Base-by-base conservation (phyloP, 352 stramenopile genomes). In the Blastocystis sp. region DNA sequence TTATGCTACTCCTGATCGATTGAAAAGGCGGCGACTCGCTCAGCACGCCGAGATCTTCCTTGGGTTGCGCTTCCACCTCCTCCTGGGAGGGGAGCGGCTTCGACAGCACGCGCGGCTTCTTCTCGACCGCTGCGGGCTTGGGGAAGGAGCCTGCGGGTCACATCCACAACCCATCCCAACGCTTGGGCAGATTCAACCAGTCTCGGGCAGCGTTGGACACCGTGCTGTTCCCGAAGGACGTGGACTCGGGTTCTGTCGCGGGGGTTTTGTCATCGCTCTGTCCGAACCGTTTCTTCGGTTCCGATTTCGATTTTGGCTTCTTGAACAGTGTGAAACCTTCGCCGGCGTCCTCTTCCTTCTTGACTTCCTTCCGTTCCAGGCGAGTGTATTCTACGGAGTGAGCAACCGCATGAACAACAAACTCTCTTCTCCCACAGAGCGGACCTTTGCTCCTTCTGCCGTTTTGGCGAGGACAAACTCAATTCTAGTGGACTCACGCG, bases 401-500 rank as follows among this genome's bases (percentile, higher is more conserved):
- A 66, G 11, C n/a, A 84, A 53, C 52, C 19, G 1, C 56, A 4
- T 71, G 38, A 56, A 60, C 38, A 28, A 23, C 40, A 9, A 40
- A 84, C 74, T 60, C 43, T 84, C 74, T 59, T 67, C 60, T n/a
- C 53, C 48, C 21, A 84, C 74, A 84, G 74, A 84, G n/a, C 66
- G 65, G 67, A 59, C 52, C 14, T 69, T 62, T n/a, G 74, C 45
- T 84, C 74, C 74, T 17, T 28, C 52, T 21, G 45, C 21, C 34
- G 74, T 84, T 70, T 84, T 84, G 14, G 74, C 74, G 10, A 84
- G 48, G 17, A 84, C 74, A 84, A 84, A 84, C 41, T 62, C 74
- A 84, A 84, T 84, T 70, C 74, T 84, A 67, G 5, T 56, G 5
- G 2, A 56, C 41, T 17, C 34, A 74, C 7, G 41, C 60, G 43